Evolutionary conservation across 148 eudicot species (phyloP).

Genomic region (Camellia sinensis): DNA sequence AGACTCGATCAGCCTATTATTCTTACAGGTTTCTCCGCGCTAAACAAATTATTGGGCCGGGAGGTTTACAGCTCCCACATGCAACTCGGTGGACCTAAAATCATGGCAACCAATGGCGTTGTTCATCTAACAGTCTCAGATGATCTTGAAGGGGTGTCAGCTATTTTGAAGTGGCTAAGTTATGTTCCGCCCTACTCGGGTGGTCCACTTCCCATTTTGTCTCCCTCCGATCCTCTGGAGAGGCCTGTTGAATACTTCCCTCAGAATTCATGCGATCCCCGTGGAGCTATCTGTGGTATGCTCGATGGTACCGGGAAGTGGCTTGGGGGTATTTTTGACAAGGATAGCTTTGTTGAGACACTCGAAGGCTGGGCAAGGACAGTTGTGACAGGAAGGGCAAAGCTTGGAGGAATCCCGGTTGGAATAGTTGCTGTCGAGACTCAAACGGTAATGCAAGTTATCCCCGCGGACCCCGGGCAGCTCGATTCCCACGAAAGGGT

Average conservation of each 20-base stretch:
- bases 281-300: conserved; percentile 78
- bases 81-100: conserved; percentile 99
- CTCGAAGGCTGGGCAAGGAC: conserved; percentile 99
- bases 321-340: conserved; percentile 93
- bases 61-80: conserved; percentile 99
- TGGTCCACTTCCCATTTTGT: conserved; percentile 86
- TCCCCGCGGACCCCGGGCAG: conserved; percentile 98
- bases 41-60: conserved; percentile 89
- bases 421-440: conserved; percentile 97
- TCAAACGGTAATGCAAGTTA: conserved; percentile 93
- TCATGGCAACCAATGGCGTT: conserved; percentile 97
- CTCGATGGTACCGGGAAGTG: conserved; percentile 60
- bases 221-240: conserved; percentile 72
- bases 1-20: conserved; percentile 97
- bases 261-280: conserved; percentile 90
- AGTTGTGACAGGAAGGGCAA: conserved; percentile 97
- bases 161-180: conserved; percentile 92
- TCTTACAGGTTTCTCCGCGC: conserved; percentile 89
- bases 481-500: conserved; percentile 94
- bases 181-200: conserved; percentile 73
- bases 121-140: conserved; percentile 89
- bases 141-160: conserved; percentile 88
- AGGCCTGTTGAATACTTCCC: conserved; percentile 82
- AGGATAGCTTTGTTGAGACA: conserved; percentile 85
- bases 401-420: conserved; percentile 96